Conservation (phyloP, 257 asterid species). For the Asclepias syriaca region DNA sequence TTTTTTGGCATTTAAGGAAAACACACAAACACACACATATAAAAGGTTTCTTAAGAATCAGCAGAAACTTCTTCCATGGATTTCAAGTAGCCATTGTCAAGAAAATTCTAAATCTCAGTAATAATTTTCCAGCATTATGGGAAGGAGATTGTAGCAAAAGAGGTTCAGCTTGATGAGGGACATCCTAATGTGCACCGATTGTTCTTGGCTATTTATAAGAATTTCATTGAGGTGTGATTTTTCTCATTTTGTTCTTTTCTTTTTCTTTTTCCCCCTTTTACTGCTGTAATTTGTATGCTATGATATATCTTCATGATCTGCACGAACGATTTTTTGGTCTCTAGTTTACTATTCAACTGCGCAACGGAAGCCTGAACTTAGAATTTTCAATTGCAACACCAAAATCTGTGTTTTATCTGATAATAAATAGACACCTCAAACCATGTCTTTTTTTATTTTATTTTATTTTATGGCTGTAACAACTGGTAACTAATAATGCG, state of each 20-base stretch:
- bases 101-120: not conserved
- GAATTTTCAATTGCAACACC: not conserved
- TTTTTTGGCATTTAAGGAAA: not conserved
- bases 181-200: conserved; percentile 74
- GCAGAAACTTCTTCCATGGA: not conserved
- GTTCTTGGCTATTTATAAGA: conserved; percentile 70
- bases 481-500: not conserved
- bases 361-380: not conserved
- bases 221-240: conserved; percentile 79
- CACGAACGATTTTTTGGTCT: not conserved
- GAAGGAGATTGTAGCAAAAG: conserved; percentile 77
- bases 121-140: conserved; percentile 61
- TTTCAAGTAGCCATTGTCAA: not conserved
- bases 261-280: not conserved
- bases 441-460: not conserved
- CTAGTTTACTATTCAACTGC: not conserved
- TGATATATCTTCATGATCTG: not conserved
- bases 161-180: conserved; percentile 66
- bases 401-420: not conserved
- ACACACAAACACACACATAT: no score
- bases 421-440: not conserved
- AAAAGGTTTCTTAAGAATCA: not conserved
- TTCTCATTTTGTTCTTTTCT: not conserved
- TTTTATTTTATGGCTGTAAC: not conserved
- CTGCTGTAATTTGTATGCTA: not conserved